Conservation (phyloP, 441 rosid genomes). For the Euphorbia corollata region DNA sequence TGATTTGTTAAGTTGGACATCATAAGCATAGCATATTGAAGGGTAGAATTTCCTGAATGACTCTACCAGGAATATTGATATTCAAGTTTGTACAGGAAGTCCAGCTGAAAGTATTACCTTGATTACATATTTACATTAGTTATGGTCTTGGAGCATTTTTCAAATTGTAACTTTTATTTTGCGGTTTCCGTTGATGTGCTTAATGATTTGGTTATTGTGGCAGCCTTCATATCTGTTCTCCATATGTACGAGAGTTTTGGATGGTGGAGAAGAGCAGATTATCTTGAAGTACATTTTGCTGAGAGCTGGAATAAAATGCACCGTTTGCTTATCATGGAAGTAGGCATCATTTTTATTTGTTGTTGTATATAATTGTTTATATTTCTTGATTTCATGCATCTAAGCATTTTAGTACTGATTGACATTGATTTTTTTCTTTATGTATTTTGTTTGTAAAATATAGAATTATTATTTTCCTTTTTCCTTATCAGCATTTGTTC, state of each 20-base stretch:
- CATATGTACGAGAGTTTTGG: slow-evolving; percentile 98
- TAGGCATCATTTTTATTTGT: slow-evolving; percentile 28
- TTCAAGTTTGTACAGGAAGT: slow-evolving; percentile 6
- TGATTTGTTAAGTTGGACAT: not conserved
- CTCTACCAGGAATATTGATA: not conserved
- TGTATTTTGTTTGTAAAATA: not conserved
- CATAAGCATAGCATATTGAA: not conserved
- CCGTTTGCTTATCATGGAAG: slow-evolving; percentile 94
- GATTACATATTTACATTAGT: not conserved
- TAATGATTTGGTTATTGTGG: slow-evolving; percentile 13
- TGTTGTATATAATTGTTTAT: not conserved
- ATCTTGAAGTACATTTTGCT: slow-evolving; percentile 89
- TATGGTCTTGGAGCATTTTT: not conserved
- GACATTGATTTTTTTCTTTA: not conserved
- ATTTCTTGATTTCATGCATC: not conserved
- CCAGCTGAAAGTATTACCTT: not conserved
- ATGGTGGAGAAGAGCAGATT: slow-evolving; percentile 98
- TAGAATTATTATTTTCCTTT: not conserved
- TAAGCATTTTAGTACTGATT: not conserved
- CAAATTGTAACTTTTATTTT: not conserved
- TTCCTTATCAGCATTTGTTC: not conserved
- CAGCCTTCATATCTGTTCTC: slow-evolving; percentile 91
- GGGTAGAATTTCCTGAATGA: not conserved
- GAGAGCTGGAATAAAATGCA: slow-evolving; percentile 99
- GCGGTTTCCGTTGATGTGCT: not conserved